Conservation (phyloP, 352 stramenopile genomes). For the Globisporangium perplexum region DNA sequence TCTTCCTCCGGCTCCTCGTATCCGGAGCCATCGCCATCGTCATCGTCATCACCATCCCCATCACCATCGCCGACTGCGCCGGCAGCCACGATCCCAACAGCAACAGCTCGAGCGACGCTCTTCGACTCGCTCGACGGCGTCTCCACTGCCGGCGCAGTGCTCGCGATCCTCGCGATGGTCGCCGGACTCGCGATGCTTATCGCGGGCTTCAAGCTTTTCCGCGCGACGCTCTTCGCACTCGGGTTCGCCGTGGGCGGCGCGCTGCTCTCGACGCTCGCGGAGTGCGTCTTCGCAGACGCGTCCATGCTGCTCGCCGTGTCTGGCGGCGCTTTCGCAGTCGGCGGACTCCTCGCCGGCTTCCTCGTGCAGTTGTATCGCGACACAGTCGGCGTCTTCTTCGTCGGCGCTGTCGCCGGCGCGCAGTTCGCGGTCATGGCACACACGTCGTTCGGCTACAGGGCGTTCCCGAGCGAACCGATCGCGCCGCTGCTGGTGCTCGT, state of each 20-base stretch:
- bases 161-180: slow-evolving; percentile 32
- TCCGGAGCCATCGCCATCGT: background rate
- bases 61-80: slow-evolving; percentile 6
- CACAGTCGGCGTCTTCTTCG: slow-evolving; percentile 44
- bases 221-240: slow-evolving; percentile 44
- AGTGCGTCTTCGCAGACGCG: slow-evolving; percentile 28
- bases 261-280: slow-evolving; percentile 26
- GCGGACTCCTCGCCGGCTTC: slow-evolving; percentile 34
- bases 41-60: background rate
- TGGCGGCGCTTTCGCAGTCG: slow-evolving; percentile 47
- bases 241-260: slow-evolving; percentile 49
- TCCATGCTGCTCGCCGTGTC: slow-evolving; percentile 35
- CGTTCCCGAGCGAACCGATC: slow-evolving; percentile 40
- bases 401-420: slow-evolving; percentile 34
- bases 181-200: slow-evolving; percentile 22
- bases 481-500: slow-evolving; percentile 34
- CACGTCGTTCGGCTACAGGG: slow-evolving; percentile 41
- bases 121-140: slow-evolving; percentile 30
- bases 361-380: slow-evolving; percentile 35
- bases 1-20: background rate
- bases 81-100: slow-evolving; percentile 18
- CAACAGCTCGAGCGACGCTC: slow-evolving; percentile 18
- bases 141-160: slow-evolving; percentile 26
- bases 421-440: slow-evolving; percentile 40
- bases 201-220: slow-evolving; percentile 53